Evolutionary conservation across 2,329 filamentous ascomycete species (phyloP), one percentile per base, ranked within the genome.

Genomic region (Cladosporium sp.): DNA sequence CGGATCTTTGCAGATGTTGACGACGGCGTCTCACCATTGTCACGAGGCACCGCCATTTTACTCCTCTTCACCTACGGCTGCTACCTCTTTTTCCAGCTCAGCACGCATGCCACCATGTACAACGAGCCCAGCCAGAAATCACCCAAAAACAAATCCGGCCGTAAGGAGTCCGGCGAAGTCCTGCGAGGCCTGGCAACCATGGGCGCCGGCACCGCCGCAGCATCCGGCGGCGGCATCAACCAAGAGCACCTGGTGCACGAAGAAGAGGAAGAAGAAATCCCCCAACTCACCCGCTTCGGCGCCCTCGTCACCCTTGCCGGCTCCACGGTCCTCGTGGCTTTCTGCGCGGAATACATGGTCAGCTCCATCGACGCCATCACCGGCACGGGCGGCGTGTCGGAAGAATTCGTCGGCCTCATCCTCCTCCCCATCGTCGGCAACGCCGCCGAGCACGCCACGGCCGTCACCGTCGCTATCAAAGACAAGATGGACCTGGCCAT

Each of bases 41-140:
- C 87, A 0, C 82, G 86, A 49, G 88, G 87, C 45, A 88, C 86
- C 1, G 74, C 87, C 0, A 73, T 96, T 54, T 90, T 96, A 55
- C 78, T 96, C 4, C 78, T 97, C 1, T 66, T 95, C 41, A 86
- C 95, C 8, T 97, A 96, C 67, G 83, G 70, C 43, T 86, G 81
- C 51, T 96, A 95, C 63, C 83, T 97, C 2, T 79, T 88, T 69
- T 96, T 96, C 76, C 92, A 96, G 69, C 83, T 97, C 53, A 88
- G 89, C 67, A 91, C 91, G 0, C 91, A 96, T 68, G 77, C 79
- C 19, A 74, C 74, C 7, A 84, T 95, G 66, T 96, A 95, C 75
- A 89, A 86, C 65, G 82, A 83, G 47, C 83, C 88, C 29, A 88
- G 85, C 57, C 78, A 88, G 60, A 96, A 96, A 68, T 85, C 87